Percentiles rank a stretch among this genome's conserved stretches.
phyloP scores from a whole-genome alignment of 495 filamentous ascomycete species.

The Neurospora hispaniola region DNA sequence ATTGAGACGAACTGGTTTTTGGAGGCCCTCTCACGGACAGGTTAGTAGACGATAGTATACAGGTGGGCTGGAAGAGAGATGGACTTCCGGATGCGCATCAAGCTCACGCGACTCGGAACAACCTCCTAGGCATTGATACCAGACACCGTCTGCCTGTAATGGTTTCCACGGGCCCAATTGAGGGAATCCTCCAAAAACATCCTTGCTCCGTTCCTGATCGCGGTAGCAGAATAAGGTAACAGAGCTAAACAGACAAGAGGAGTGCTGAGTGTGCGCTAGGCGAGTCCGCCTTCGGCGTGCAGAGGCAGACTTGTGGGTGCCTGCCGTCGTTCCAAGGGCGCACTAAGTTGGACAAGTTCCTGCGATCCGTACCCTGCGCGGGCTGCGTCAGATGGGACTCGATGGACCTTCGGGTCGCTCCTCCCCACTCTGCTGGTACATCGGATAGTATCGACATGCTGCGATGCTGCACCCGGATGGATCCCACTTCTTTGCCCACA shows the following conservation, averaged over 20 bases:
- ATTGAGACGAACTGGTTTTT: background rate
- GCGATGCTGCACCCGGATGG: background rate
- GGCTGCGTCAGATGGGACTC: background rate
- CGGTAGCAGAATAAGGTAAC: background rate
- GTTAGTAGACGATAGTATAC: background rate
- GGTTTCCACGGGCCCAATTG: background rate
- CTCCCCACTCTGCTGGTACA: conserved; percentile 12
- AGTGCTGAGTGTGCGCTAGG: background rate
- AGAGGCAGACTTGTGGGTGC: background rate
- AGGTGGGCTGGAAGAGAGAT: background rate
- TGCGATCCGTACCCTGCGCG: background rate
- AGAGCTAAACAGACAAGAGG: background rate
- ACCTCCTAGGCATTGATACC: background rate
- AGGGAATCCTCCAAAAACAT: background rate
- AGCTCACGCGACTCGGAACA: background rate
- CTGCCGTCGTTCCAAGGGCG: background rate
- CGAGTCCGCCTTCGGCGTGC: background rate
- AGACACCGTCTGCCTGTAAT: background rate
- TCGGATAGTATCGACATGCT: background rate
- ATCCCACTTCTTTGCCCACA: background rate
- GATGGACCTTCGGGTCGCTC: conserved; percentile 1
- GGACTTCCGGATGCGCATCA: background rate
- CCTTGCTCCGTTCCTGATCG: background rate
- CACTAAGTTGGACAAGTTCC: background rate
- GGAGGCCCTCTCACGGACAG: background rate